Percentiles rank a stretch among this genome's conserved stretches.
phyloP scores from a whole-genome alignment of 306 rosid species.

The Cyclanthera cordifolia region DNA sequence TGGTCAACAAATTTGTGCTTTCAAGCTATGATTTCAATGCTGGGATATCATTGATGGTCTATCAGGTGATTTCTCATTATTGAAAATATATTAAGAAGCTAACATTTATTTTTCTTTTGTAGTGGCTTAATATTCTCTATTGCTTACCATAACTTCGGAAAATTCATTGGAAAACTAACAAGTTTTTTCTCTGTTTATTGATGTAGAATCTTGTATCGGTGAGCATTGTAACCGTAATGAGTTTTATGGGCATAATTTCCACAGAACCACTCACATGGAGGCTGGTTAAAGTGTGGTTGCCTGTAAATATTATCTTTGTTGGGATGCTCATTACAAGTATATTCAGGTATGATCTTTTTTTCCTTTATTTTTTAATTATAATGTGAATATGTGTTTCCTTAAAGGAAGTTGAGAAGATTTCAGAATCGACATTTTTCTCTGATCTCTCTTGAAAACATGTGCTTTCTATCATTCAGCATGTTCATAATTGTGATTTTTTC shows the following conservation, averaged over 20 bases:
- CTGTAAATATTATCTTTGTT: slow-evolving; percentile 80
- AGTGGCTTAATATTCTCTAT: not conserved
- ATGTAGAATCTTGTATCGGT: slow-evolving; percentile 90
- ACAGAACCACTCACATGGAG: slow-evolving; percentile 90
- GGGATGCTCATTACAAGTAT: slow-evolving; percentile 98
- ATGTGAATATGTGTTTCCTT: not conserved
- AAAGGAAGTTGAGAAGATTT: slow-evolving; percentile 3
- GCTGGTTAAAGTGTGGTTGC: slow-evolving; percentile 87
- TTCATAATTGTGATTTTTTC: not conserved
- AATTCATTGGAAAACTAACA: slow-evolving; percentile 1
- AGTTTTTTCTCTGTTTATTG: slow-evolving; percentile 19
- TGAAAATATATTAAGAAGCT: not conserved
- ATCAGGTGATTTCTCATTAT: slow-evolving; percentile 52
- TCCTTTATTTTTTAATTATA: not conserved
- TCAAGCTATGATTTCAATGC: slow-evolving; percentile 85
- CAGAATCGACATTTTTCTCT: not conserved
- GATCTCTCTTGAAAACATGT: not conserved
- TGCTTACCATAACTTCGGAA: not conserved
- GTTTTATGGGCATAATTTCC: slow-evolving; percentile 60
- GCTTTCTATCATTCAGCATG: not conserved
- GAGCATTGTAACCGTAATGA: slow-evolving; percentile 51
- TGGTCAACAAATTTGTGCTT: slow-evolving; percentile 81
- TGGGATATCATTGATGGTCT: slow-evolving; percentile 81
- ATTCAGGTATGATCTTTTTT: slow-evolving; percentile 58
- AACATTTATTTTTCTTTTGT: not conserved